A percentile compares a stretch with the other conserved stretches of the same genome.
phyloP scores from a whole-genome alignment of 2,329 filamentous ascomycete species.

The Neurospora sp. region DNA sequence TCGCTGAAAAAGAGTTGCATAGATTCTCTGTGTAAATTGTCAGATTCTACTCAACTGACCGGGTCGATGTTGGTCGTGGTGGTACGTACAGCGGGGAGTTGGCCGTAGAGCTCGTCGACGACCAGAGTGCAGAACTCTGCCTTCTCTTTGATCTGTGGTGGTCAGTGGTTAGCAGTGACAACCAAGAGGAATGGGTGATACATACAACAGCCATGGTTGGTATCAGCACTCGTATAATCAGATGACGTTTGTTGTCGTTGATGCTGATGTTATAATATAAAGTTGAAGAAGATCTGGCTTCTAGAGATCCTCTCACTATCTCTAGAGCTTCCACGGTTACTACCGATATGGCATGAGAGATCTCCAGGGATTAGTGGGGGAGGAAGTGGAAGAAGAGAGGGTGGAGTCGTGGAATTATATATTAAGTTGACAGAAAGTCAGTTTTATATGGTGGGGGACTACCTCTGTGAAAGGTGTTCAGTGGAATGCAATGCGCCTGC shows the following conservation, averaged over 20 bases:
- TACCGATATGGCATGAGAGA: conserved; percentile 51
- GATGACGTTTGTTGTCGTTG: conserved; percentile 13
- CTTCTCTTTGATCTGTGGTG: conserved; percentile 54
- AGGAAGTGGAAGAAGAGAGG: conserved; percentile 5
- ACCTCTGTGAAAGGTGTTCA: neutral
- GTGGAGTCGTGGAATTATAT: neutral
- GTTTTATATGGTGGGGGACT: conserved; percentile 15
- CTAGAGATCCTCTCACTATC: conserved; percentile 71
- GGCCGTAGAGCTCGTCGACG: conserved; percentile 81
- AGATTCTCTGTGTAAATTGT: conserved; percentile 60
- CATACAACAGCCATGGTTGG: neutral
- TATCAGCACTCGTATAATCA: neutral
- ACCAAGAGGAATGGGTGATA: neutral
- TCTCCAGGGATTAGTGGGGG: conserved; percentile 13
- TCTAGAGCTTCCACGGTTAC: conserved; percentile 63
- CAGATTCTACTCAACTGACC: neutral
- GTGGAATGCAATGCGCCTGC: neutral
- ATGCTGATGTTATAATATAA: conserved; percentile 7
- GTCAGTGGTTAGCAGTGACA: neutral
- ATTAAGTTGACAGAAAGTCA: neutral
- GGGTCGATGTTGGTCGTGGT: neutral
- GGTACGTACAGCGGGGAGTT: conserved; percentile 73
- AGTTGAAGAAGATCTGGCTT: conserved; percentile 44
- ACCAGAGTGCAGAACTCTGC: conserved; percentile 85
- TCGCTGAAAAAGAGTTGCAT: conserved; percentile 64